Base-by-base conservation (phyloP, 345 rosid species). In the Populus pruinosa region DNA sequence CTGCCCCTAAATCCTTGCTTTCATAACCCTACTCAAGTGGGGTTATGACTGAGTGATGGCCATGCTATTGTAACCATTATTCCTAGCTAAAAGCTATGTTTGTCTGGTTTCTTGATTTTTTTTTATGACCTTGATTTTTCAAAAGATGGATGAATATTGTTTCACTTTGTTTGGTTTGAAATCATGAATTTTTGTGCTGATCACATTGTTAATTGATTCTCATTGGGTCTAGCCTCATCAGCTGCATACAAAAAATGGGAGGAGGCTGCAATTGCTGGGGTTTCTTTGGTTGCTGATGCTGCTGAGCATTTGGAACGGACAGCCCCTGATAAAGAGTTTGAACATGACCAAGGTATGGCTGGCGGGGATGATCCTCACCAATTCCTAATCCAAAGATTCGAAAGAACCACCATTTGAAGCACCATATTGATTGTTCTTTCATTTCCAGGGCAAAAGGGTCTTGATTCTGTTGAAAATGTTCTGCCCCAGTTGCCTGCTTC, bases 241-340 rank as follows among this genome's bases (percentile, higher is more conserved):
- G 88, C 90, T 75, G 94, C 95, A 72, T 96, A 90, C 77, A 91
- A 83, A 80, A 94, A 89, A 80, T 96, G 99, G 99, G 99, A 96
- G 89, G 88, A 89, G 85, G 98, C 98, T 82, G 99, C 98, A 50
- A 94, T 91, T 75, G 98, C 97, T 82, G 99, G 99, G 75, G 99
- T 94, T 86, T 94, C 99, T 72, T 86, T 96, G 87, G 99, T 94
- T 83, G 99, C 99, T 76, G 98, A 94, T 82, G 99, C 99, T 82
- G 98, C 99, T 78, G 99, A 92, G 83, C 99, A 96, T 86, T 84
- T 96, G 83, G 98, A 96, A 83, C 91, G 91, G 78, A 77, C 89
- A 36, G 80, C 87, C 66, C 81, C 77, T 74, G 87, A 86, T 76
- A 88, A 89, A 75, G 91, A 88, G 79, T 81, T 85, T 81, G 87